A percentile compares a stretch with the other conserved stretches of the same genome.
These are phyloP conservation scores for Glarea lozoyensis DNA, from an alignment of 495 filamentous ascomycete genomes.

Conservation along the genomic window DNA sequence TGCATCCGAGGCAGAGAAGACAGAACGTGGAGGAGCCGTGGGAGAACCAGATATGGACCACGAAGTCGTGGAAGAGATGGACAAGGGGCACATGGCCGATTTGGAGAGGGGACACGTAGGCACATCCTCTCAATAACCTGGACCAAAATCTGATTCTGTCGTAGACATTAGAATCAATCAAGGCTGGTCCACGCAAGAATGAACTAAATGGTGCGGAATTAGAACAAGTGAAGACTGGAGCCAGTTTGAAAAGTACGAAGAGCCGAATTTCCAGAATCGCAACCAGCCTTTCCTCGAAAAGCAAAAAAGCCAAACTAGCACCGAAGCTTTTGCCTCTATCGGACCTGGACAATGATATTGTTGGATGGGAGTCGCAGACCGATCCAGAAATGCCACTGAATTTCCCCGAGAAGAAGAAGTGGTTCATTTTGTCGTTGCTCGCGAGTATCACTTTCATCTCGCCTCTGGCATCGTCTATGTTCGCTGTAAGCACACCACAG, in stretches of 20 bases:
- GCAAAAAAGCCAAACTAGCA: slow-evolving; percentile 18
- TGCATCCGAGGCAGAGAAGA: background rate
- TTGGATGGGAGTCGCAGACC: slow-evolving; percentile 53
- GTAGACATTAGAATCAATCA: slow-evolving; percentile 10
- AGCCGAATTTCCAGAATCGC: slow-evolving; percentile 16
- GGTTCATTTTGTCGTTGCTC: slow-evolving; percentile 58
- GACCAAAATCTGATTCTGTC: background rate
- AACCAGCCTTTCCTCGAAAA: slow-evolving; percentile 10
- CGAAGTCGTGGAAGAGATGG: slow-evolving; percentile 18
- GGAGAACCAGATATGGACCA: slow-evolving; percentile 15
- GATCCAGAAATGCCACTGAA: slow-evolving; percentile 70
- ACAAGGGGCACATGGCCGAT: slow-evolving; percentile 15
- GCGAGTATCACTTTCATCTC: slow-evolving; percentile 49
- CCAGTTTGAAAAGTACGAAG: slow-evolving; percentile 3
- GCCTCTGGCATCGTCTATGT: slow-evolving; percentile 56
- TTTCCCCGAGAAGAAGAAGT: slow-evolving; percentile 53
- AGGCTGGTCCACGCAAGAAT: slow-evolving; percentile 1
- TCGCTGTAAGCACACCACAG: no score
- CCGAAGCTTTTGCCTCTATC: slow-evolving; percentile 27
- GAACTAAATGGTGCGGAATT: slow-evolving; percentile 1
- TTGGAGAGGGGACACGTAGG: slow-evolving; percentile 11
- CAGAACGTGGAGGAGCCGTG: slow-evolving; percentile 1
- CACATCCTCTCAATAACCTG: background rate
- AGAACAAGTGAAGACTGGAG: slow-evolving; percentile 1
- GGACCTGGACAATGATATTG: slow-evolving; percentile 35